A percentile compares a stretch with the other conserved stretches of the same genome.
These are phyloP conservation scores for Trichoderma asperelloides DNA, from an alignment of 495 filamentous ascomycete species.

Conservation along the genomic window DNA sequence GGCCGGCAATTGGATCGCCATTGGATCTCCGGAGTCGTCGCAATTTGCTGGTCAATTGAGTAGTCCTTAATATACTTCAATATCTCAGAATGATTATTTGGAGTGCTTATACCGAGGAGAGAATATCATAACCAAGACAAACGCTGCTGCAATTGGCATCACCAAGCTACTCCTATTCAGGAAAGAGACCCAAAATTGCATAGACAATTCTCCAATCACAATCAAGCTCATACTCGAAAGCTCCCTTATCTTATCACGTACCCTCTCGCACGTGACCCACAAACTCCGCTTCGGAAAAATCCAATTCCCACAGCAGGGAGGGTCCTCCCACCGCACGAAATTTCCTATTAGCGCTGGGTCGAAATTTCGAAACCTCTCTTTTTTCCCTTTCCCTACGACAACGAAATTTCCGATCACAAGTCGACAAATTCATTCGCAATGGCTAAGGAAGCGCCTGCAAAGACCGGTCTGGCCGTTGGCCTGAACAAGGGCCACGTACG, in stretches of 20 bases:
- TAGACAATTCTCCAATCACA: not conserved
- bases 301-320: not conserved
- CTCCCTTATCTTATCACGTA: not conserved
- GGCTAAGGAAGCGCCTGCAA: slow-evolving; percentile 35
- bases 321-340: not conserved
- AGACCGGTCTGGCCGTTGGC: slow-evolving; percentile 65
- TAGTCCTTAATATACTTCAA: no score
- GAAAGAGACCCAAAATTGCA: not conserved
- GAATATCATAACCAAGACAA: not conserved
- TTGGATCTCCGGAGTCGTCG: no score
- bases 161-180: not conserved
- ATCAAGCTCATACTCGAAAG: not conserved
- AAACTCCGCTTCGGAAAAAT: not conserved
- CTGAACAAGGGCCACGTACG: slow-evolving; percentile 79
- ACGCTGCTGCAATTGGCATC: not conserved
- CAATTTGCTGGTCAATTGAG: no score
- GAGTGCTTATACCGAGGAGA: not conserved
- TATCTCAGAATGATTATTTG: no score
- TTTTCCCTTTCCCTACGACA: not conserved
- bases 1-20: no score
- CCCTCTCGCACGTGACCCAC: slow-evolving; percentile 4
- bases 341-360: not conserved
- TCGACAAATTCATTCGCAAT: slow-evolving; percentile 15
- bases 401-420: not conserved
- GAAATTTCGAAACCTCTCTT: not conserved